Base-by-base conservation (phyloP, 495 filamentous ascomycete species). In the Tetracladium marchalianum region DNA sequence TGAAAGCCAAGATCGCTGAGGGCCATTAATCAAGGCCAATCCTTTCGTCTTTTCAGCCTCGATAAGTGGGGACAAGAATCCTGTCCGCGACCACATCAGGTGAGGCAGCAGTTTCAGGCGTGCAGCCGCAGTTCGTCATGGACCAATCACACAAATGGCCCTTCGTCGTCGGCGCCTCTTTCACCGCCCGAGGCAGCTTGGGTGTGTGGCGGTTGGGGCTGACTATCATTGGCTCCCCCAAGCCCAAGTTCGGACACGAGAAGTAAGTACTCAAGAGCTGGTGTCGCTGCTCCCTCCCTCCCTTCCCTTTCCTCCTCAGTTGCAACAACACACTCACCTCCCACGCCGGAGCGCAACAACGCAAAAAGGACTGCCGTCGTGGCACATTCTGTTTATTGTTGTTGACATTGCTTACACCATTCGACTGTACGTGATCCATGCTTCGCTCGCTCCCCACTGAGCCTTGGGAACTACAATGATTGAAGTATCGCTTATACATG, bases 11-110 rank as follows among this genome's bases (percentile, higher is more conserved):
- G 3, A 27, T 27, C 22, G 3, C 3, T 27, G 22, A 24, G 44
- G 44, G 44, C 44, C 36, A 31, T 39, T 46, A 39, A n/a, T 31
- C 35, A 31, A 10, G 13, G 16, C 35, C 35, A 39, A 46, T 46
- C 17, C 9, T 11, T 27, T 15, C 31, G 11, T 6, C 13, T 24
- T 38, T 5, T 1, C 24, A 37, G 33, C 12, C n/a, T 22, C 10
- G 8, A 12, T 22, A 11, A 11, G 37, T 24, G 7, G 35, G 31
- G 13, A 18, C 39, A 9, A 6, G 2, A 11, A 46, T 11, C 32
- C 42, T n/a, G 35, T 35, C 5, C 15, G 12, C 12, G 31, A 17
- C 11, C 2, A 11, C n/a, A 12, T 22, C 38, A 27, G 7, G 7
- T 7, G 22, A 27, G 22, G 22, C 22, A 27, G 7, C 22, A 3